Conservation (phyloP, 73 alveolate species). For the Breviolum minutum region DNA sequence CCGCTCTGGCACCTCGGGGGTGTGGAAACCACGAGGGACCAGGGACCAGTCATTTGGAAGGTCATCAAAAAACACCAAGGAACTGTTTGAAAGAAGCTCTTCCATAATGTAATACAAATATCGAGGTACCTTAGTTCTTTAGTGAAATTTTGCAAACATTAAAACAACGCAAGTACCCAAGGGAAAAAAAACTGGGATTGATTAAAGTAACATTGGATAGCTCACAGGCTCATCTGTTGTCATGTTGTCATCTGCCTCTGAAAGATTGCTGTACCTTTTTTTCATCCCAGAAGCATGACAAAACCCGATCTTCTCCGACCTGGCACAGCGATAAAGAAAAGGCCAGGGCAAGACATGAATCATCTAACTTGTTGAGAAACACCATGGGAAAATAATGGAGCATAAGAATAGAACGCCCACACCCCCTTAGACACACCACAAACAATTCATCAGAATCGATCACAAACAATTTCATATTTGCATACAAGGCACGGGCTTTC, state of each 20-base stretch:
- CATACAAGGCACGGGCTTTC: constrained; percentile 55
- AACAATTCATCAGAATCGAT: too few relatives aligned
- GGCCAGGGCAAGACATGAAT: too few relatives aligned
- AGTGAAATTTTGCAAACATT: too few relatives aligned
- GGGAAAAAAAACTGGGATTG: background rate
- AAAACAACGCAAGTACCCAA: background rate
- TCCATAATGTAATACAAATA: constrained; percentile 77
- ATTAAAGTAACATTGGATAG: background rate
- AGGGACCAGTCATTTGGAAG: background rate
- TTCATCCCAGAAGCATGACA: constrained; percentile 44
- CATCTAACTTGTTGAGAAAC: too few relatives aligned
- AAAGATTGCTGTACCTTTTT: too few relatives aligned
- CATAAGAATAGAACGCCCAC: too few relatives aligned
- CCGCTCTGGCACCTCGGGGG: constrained; percentile 67
- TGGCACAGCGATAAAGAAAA: background rate
- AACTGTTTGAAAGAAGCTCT: constrained; percentile 67
- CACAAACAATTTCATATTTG: background rate
- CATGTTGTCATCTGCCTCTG: background rate
- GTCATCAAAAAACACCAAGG: background rate
- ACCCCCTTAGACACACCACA: too few relatives aligned
- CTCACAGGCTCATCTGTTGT: background rate
- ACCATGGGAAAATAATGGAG: too few relatives aligned
- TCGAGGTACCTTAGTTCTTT: constrained; percentile 94
- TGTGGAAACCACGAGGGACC: too few relatives aligned
- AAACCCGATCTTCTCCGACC: constrained; percentile 75